Percentiles rank a stretch among this genome's conserved stretches.
Conservation (phyloP, 352 stramenopile species). For the Globisporangium camurandrum region DNA sequence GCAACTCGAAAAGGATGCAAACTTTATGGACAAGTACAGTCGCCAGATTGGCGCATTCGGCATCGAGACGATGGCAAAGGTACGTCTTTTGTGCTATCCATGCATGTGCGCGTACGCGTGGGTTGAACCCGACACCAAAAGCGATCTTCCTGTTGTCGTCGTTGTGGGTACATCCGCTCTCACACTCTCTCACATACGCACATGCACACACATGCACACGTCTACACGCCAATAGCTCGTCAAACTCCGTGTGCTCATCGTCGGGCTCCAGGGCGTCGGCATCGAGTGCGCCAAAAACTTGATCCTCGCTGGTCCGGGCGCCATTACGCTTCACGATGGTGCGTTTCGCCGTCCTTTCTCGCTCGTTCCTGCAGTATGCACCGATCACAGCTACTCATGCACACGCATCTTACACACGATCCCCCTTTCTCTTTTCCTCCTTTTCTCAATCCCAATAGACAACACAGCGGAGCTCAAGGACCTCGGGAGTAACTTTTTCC, state of each 20-base stretch:
- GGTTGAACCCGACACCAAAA: background rate
- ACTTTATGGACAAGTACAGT: constrained; percentile 93
- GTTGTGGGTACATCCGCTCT: background rate
- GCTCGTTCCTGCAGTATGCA: no score
- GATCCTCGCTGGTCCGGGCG: constrained; percentile 82
- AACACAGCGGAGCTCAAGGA: constrained; percentile 70
- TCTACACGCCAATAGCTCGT: constrained; percentile 31
- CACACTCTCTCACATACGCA: background rate
- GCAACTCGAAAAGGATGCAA: constrained; percentile 77
- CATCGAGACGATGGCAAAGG: constrained; percentile 89
- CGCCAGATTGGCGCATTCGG: constrained; percentile 90
- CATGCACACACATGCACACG: background rate
- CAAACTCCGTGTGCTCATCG: constrained; percentile 79
- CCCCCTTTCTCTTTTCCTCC: no score
- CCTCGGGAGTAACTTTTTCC: constrained; percentile 92
- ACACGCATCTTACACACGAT: no score
- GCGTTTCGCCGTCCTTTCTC: background rate
- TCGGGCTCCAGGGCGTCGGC: constrained; percentile 81
- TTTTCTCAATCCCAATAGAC: no score
- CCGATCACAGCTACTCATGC: no score
- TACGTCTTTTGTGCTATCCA: constrained; percentile 18
- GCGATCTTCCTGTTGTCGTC: background rate
- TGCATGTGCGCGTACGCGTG: constrained; percentile 4
- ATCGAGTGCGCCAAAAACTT: constrained; percentile 92
- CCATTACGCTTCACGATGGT: constrained; percentile 85